Base-by-base conservation (phyloP, 768 basidiomycete species). In the Amanita pallidorosea region DNA sequence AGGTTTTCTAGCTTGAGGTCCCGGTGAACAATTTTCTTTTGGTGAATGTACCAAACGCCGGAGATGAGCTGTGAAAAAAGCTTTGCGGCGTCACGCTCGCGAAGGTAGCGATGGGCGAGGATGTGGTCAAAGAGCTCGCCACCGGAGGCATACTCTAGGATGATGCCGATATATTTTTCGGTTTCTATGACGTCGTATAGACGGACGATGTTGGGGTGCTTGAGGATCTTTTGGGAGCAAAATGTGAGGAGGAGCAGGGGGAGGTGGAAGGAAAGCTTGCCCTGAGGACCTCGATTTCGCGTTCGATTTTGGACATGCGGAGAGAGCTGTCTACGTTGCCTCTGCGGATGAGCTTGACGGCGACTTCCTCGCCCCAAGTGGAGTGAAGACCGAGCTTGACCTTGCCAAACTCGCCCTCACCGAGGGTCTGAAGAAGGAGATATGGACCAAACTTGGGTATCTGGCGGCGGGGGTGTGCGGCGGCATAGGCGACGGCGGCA, bases 41-140 rank as follows among this genome's bases (percentile, higher is more conserved):
- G 83, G 70, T 98, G 96, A 52, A 97, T 91, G 70, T 99, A 99
- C 83, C 90, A 91, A 29, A 99, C 96, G 54, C 95, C 96, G 20
- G 93, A 96, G 59, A 99, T 85, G 65, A 99, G 88, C 67, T 99
- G 96, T 15, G 91, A 90, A 64, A 99, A 99, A 36, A 99, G 84
- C 64, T 88, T 93, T 56, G 88, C 83, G 1, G 96, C 96, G 61
- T 97, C 93, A 56, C 80, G 80, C 66, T 98, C 96, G 57, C 87
- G 85, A 58, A 99, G 83, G 66, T 95, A 96, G 37, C 92, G 87
- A 64, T 97, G 96, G 17, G 95, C 95, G 47, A 98, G 81, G 63
- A 99, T 99, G 67, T 97, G 91, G 68, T 99, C 96, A 67, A 99
- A 98, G 18, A 99, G 81, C 65, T 99, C 96, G 51, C 96, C 96